Conservation (phyloP, 2,329 filamentous ascomycete genomes). For the Stemphylium vesicarium region DNA sequence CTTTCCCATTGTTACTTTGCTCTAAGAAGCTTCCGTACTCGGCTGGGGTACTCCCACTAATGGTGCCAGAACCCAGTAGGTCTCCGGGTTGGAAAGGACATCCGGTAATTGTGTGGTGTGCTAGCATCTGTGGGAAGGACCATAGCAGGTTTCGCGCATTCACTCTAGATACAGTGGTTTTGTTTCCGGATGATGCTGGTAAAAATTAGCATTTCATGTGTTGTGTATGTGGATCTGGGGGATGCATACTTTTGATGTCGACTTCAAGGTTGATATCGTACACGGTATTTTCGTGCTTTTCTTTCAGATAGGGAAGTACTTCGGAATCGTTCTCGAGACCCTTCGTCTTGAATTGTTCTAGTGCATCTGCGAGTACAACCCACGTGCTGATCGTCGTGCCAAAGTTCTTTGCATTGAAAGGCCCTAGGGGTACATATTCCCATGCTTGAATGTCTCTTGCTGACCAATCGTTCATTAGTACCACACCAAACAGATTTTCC, state of each 20-base stretch:
- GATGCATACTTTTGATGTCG: constrained; percentile 59
- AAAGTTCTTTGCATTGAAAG: constrained; percentile 86
- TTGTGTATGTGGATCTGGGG: not conserved
- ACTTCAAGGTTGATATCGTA: constrained; percentile 75
- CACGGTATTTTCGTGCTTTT: constrained; percentile 64
- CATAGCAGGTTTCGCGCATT: constrained; percentile 74
- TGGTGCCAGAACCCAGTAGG: constrained; percentile 79
- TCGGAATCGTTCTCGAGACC: constrained; percentile 63
- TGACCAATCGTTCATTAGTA: constrained; percentile 88
- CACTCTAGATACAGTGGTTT: constrained; percentile 65
- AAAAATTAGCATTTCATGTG: constrained; percentile 17
- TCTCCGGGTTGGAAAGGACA: constrained; percentile 78
- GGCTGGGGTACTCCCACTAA: constrained; percentile 66
- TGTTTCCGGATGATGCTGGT: constrained; percentile 54
- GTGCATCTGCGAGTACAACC: constrained; percentile 77
- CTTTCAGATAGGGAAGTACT: constrained; percentile 68
- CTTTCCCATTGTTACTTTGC: constrained; percentile 73
- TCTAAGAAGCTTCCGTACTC: constrained; percentile 75
- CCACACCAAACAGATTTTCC: constrained; percentile 77
- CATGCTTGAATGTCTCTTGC: constrained; percentile 82
- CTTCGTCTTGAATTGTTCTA: constrained; percentile 68
- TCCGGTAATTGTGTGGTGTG: constrained; percentile 78
- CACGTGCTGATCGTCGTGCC: constrained; percentile 78
- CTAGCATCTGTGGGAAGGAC: constrained; percentile 83
- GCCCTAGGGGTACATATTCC: constrained; percentile 83